Evolutionary conservation across 1,139 yeast species (phyloP), one percentile per base, ranked within the genome.

Genomic region (Debaryomyces robertsiae): DNA sequence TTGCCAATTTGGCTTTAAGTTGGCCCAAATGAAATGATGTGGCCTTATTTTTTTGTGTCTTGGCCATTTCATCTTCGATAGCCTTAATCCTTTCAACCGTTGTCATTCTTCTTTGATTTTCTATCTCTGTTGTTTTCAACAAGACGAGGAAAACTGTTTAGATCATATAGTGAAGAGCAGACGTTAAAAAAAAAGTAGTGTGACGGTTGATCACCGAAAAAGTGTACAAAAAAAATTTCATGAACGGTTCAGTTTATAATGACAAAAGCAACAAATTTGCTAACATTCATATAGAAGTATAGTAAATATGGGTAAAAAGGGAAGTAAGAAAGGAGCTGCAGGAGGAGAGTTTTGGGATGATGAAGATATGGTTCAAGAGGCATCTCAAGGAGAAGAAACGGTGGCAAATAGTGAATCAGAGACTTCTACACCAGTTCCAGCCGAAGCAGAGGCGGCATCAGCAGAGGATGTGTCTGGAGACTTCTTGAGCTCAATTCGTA

Each of bases 1-100:
- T 91, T 40, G 99, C 98, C 41, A 94, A 72, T 60, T 93, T 93
- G 40, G 98, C 98, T 66, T 94, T 93, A 53, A 93, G 75, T 69
- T 90, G 96, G 59, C 98, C 98, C 77, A 93, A 72, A 74, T 93
- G 98, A 70, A 86, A 93, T 47, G 91, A 86, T 3, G 98, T 91
- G 60, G 93, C 94, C 81, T 90, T 91, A 68, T 91, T 91, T 69
- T 91, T 91, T 61, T 91, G 98, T 56, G 98, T 91, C 56, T 76
- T 78, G 71, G 96, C 91, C 97, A 84, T 80, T 71, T 91, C 98
- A 72, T 85, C 94, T 65, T 91, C 96, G 72, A 93, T 88, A 70
- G 88, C 84, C 69, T 86, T 86, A 64, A 87, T 87, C 65, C 87
- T 87, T 52, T 89, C 96, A 39, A 87, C 95, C 2, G 94, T 87